Evolutionary conservation across 108 stramenopile species (phyloP).

Genomic region (Epipyxis sp.): DNA sequence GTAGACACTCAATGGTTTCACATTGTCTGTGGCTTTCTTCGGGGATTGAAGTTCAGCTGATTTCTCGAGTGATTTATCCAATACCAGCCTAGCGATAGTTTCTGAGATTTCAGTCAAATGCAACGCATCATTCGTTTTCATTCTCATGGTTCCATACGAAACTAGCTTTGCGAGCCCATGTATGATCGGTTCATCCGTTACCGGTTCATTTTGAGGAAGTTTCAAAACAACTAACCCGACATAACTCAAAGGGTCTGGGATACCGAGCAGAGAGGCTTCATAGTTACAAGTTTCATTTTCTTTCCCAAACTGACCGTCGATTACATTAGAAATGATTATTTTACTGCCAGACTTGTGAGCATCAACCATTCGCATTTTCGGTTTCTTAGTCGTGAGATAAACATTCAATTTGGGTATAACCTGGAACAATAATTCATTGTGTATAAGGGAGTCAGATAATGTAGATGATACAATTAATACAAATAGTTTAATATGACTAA

Average conservation of each 20-base stretch:
- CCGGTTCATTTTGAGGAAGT: conserved; percentile 37
- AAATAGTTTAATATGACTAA: too few species aligned
- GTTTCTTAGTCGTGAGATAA: conserved; percentile 57
- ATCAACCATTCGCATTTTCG: conserved; percentile 60
- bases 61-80: not conserved
- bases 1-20: not conserved
- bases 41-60: not conserved
- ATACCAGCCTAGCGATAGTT: not conserved
- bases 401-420: conserved; percentile 29
- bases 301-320: conserved; percentile 39
- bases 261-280: conserved; percentile 43
- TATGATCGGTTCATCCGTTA: conserved; percentile 49
- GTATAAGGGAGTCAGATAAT: too few species aligned
- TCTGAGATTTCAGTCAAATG: not conserved
- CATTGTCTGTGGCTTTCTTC: not conserved
- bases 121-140: not conserved
- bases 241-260: conserved; percentile 38
- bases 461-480: too few species aligned
- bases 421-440: too few species aligned
- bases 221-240: conserved; percentile 48
- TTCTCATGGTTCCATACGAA: not conserved
- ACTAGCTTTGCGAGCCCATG: conserved; percentile 47
- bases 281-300: conserved; percentile 29
- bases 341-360: conserved; percentile 49
- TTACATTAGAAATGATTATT: conserved; percentile 30